Evolutionary conservation across 176 grass and related monocot species (phyloP).

Genomic region (Zea mays): Zm-B73-REFERENCE-NAM-5.0 NC_050102.1:13732001-13732500

Average conservation of each 20-base stretch:
- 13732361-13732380: conserved; percentile 82
- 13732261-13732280: conserved; percentile 66
- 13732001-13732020: no score
- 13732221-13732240: conserved; percentile 27
- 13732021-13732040: no score
- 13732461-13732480: background rate
- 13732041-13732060: no score
- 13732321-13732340: conserved; percentile 88
- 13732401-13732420: background rate
- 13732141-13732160: no score
- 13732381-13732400: background rate
- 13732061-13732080: no score
- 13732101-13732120: no score
- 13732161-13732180: conserved; percentile 2
- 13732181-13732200: conserved; percentile 8
- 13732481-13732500: background rate
- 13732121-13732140: no score
- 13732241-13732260: conserved; percentile 28
- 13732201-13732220: conserved; percentile 10
- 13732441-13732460: background rate
- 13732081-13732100: no score
- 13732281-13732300: conserved; percentile 89
- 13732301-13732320: conserved; percentile 62
- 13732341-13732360: conserved; percentile 96
- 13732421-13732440: background rate